These are phyloP conservation scores for Maudiozyma bulderi DNA, from an alignment of 805 yeast genomes.

Conservation along the genomic window DNA sequence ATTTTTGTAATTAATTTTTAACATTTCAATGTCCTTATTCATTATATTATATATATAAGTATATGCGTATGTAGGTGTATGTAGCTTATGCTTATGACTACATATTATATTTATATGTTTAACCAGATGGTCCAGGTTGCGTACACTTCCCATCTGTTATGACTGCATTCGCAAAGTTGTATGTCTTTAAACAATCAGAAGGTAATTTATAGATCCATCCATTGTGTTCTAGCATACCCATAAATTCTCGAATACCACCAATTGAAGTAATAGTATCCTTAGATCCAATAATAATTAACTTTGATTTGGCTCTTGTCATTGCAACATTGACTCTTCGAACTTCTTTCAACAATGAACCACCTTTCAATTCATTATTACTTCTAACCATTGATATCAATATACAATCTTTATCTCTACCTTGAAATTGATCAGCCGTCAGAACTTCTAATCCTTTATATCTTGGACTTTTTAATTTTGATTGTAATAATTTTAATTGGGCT, in stretches of 20 bases:
- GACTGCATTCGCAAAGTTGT: conserved; percentile 10
- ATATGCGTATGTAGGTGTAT: not conserved
- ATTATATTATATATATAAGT: not conserved
- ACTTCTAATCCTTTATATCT: conserved; percentile 49
- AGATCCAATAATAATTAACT: conserved; percentile 79
- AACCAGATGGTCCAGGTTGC: no score
- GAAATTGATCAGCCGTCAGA: conserved; percentile 90
- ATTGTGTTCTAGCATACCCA: conserved; percentile 44
- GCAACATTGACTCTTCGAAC: conserved; percentile 94
- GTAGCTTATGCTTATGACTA: no score
- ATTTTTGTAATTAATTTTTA: not conserved
- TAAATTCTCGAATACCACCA: conserved; percentile 35
- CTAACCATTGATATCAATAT: conserved; percentile 83
- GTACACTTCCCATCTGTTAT: no score
- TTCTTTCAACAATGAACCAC: conserved; percentile 75
- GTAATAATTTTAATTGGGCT: conserved; percentile 57
- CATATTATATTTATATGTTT: no score
- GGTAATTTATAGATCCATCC: conserved; percentile 61
- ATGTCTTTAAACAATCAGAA: conserved; percentile 31
- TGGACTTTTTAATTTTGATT: conserved; percentile 15
- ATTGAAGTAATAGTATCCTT: conserved; percentile 37
- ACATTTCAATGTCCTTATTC: conserved; percentile 2
- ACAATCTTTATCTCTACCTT: conserved; percentile 92
- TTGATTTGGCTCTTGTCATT: conserved; percentile 79
- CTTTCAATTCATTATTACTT: conserved; percentile 52